These are phyloP conservation scores for Epichloe bromicola DNA, from an alignment of 2,329 filamentous ascomycete species.

Conservation along the genomic window DNA sequence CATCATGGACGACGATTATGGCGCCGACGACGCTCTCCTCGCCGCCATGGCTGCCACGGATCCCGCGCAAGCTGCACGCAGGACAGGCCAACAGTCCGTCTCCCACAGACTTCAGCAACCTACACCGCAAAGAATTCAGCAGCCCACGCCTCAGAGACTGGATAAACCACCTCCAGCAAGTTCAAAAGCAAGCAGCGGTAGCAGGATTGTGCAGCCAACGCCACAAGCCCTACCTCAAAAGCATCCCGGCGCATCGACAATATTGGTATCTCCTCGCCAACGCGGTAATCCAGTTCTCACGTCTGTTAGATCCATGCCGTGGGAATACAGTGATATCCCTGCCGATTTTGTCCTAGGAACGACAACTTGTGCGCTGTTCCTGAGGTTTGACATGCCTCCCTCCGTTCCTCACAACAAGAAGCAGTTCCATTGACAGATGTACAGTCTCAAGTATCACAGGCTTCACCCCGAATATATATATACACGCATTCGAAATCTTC, in stretches of 20 bases:
- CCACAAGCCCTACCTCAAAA: conserved; percentile 67
- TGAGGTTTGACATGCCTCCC: conserved; percentile 35
- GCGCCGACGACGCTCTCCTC: conserved; percentile 42
- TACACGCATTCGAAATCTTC: conserved; percentile 72
- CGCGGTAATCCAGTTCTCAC: conserved; percentile 90
- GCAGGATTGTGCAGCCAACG: conserved; percentile 70
- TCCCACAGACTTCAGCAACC: conserved; percentile 29
- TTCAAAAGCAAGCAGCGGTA: conserved; percentile 13
- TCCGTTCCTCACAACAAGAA: not conserved
- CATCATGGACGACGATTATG: conserved; percentile 41
- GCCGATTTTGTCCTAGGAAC: conserved; percentile 82
- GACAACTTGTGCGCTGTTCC: conserved; percentile 82
- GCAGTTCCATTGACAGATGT: not conserved
- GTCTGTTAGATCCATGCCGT: conserved; percentile 67
- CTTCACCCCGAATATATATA: conserved; percentile 98
- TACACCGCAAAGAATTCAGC: conserved; percentile 28
- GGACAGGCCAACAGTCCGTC: conserved; percentile 23
- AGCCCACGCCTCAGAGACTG: conserved; percentile 42
- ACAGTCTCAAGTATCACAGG: conserved; percentile 83
- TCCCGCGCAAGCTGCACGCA: conserved; percentile 14
- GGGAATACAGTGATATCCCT: conserved; percentile 96
- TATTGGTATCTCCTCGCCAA: conserved; percentile 82
- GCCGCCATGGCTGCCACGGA: conserved; percentile 41
- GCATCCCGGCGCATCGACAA: conserved; percentile 57
- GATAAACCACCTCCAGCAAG: conserved; percentile 35